These are phyloP conservation scores for Phytophthora colocasiae DNA, from an alignment of 352 stramenopile genomes.

Conservation along the genomic window DNA sequence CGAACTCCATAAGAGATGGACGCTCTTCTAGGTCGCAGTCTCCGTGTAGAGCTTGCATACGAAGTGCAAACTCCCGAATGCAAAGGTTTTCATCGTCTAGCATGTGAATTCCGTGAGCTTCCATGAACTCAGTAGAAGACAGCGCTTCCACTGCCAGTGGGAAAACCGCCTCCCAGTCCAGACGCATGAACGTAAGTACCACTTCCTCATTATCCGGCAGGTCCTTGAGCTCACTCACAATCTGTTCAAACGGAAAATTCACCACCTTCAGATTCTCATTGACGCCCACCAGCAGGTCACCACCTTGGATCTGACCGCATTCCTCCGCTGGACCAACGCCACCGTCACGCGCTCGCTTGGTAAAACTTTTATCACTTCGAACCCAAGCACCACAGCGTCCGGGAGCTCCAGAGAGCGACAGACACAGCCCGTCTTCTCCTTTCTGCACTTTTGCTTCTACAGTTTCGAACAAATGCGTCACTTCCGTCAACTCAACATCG, in stretches of 20 bases:
- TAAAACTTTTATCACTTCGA: conserved; percentile 80
- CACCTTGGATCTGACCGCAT: conserved; percentile 60
- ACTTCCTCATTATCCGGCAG: conserved; percentile 55
- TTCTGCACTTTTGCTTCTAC: conserved; percentile 65
- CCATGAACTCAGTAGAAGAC: conserved; percentile 52
- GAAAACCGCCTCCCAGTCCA: conserved; percentile 69
- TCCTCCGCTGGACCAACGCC: conserved; percentile 68
- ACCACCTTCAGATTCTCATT: conserved; percentile 62
- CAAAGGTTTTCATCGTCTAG: conserved; percentile 69
- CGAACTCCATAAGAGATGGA: conserved; percentile 72
- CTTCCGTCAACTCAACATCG: conserved; percentile 18
- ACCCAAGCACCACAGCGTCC: conserved; percentile 83
- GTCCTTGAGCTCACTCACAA: conserved; percentile 70
- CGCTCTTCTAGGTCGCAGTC: conserved; percentile 67
- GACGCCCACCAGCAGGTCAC: conserved; percentile 77
- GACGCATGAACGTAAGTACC: conserved; percentile 60
- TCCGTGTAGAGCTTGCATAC: conserved; percentile 78
- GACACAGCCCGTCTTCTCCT: conserved; percentile 71
- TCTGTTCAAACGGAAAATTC: conserved; percentile 72
- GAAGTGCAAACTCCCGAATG: conserved; percentile 79
- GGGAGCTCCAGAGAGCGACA: conserved; percentile 80
- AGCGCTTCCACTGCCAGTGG: conserved; percentile 59
- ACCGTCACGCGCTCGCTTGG: conserved; percentile 47
- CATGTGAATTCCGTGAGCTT: conserved; percentile 53
- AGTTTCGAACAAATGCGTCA: conserved; percentile 48